Evolutionary conservation across 805 yeast species (phyloP).

Genomic region (Nakazawaea wyomingensis): DNA sequence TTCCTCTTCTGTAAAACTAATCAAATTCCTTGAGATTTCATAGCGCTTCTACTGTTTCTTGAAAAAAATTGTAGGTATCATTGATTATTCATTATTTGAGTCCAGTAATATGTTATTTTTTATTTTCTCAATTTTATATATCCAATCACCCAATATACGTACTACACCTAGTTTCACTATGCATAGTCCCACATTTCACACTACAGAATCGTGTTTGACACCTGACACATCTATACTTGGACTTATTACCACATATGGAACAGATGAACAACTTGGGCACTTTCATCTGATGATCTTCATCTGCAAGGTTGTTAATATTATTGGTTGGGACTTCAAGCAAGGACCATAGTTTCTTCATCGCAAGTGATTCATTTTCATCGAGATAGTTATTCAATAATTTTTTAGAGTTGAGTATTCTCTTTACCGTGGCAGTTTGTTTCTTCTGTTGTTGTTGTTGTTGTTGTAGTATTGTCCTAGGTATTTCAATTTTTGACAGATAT

Average conservation of each 20-base stretch:
- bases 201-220: constrained; percentile 38
- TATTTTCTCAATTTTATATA: background rate
- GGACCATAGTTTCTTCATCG: constrained; percentile 24
- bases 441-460: constrained; percentile 13
- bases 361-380: constrained; percentile 32
- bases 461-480: constrained; percentile 25
- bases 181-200: constrained; percentile 34
- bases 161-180: constrained; percentile 39
- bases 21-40: too few species aligned
- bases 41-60: too few species aligned
- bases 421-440: constrained; percentile 26
- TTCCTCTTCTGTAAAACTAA: too few species aligned
- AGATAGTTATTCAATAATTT: constrained; percentile 34
- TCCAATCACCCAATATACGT: constrained; percentile 17
- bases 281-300: constrained; percentile 19
- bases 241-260: constrained; percentile 40
- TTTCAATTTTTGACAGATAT: constrained; percentile 26
- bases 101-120: background rate
- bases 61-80: too few species aligned
- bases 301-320: constrained; percentile 19
- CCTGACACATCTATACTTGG: constrained; percentile 34
- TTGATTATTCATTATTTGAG: too few species aligned
- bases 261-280: constrained; percentile 33
- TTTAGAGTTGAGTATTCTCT: constrained; percentile 33
- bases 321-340: constrained; percentile 18